These are phyloP conservation scores for Hippophae rhamnoides DNA, from an alignment of 306 rosid species.

Conservation along the genomic window DNA sequence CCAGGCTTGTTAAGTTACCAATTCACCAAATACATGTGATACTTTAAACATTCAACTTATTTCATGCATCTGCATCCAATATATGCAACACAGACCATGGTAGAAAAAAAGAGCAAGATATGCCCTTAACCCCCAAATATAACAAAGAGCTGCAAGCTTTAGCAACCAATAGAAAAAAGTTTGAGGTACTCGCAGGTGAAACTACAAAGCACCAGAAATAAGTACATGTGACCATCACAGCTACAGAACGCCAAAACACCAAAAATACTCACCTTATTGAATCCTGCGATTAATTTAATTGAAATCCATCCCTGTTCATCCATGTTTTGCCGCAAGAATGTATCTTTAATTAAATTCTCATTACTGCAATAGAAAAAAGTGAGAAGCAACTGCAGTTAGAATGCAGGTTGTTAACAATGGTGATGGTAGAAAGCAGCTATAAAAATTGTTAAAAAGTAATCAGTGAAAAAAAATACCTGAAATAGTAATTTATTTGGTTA, in stretches of 20 bases:
- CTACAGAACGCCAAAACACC: constrained; percentile 14
- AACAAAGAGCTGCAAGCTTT: too few species aligned
- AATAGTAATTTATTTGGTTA: constrained; percentile 76
- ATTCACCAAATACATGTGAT: too few species aligned
- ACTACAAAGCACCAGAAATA: background rate
- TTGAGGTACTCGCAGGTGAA: background rate
- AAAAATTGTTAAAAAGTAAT: background rate
- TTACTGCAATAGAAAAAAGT: constrained; percentile 45
- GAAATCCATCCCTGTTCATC: constrained; percentile 89
- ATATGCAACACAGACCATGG: too few species aligned
- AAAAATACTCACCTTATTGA: constrained; percentile 55
- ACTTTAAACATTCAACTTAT: too few species aligned
- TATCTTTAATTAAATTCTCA: constrained; percentile 69
- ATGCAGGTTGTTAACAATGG: constrained; percentile 3
- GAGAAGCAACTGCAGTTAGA: constrained; percentile 16
- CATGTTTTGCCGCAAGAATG: constrained; percentile 72
- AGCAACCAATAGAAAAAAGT: too few species aligned
- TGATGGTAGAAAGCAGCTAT: constrained; percentile 6
- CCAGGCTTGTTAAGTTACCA: too few species aligned
- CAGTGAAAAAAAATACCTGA: constrained; percentile 47
- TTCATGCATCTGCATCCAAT: too few species aligned
- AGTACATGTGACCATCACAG: background rate
- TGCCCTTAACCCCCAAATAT: too few species aligned
- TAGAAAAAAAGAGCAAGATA: too few species aligned
- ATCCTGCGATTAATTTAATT: constrained; percentile 57